A percentile compares a stretch with the other conserved stretches of the same genome.
phyloP scores from a whole-genome alignment of 1,139 yeast genomes.

The Debaryomyces sp. region DNA sequence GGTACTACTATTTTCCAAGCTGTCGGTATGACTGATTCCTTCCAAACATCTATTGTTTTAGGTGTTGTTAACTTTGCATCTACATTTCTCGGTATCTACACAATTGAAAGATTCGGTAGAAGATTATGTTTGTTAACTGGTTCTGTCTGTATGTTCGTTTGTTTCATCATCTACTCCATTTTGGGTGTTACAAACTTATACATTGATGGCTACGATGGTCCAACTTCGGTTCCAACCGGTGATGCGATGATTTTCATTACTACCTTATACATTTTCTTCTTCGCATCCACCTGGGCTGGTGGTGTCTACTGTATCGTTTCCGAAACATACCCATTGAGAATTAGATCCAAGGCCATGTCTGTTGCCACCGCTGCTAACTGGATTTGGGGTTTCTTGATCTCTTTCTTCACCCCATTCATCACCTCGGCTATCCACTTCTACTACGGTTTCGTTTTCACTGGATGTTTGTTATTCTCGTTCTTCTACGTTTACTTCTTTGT shows the following conservation, averaged over 20 bases:
- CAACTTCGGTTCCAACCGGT: slow-evolving; percentile 54
- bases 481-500: slow-evolving; percentile 57
- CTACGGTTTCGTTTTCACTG: slow-evolving; percentile 78
- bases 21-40: slow-evolving; percentile 74
- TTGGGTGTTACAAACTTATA: slow-evolving; percentile 63
- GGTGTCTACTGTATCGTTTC: slow-evolving; percentile 77
- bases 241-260: slow-evolving; percentile 77
- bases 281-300: slow-evolving; percentile 90
- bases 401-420: slow-evolving; percentile 74
- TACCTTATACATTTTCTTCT: slow-evolving; percentile 78
- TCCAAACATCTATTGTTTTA: slow-evolving; percentile 72
- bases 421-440: slow-evolving; percentile 45
- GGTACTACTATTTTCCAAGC: slow-evolving; percentile 79
- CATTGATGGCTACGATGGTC: slow-evolving; percentile 49
- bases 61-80: slow-evolving; percentile 81
- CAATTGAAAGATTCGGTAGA: slow-evolving; percentile 73
- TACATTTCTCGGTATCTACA: slow-evolving; percentile 66
- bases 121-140: slow-evolving; percentile 60
- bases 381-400: slow-evolving; percentile 78
- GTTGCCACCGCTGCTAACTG: slow-evolving; percentile 77
- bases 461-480: slow-evolving; percentile 60
- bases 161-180: slow-evolving; percentile 63
- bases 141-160: slow-evolving; percentile 52
- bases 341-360: slow-evolving; percentile 80
- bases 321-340: slow-evolving; percentile 77